Base-by-base conservation (phyloP, 306 rosid genomes). In the Vigna radiata region DNA sequence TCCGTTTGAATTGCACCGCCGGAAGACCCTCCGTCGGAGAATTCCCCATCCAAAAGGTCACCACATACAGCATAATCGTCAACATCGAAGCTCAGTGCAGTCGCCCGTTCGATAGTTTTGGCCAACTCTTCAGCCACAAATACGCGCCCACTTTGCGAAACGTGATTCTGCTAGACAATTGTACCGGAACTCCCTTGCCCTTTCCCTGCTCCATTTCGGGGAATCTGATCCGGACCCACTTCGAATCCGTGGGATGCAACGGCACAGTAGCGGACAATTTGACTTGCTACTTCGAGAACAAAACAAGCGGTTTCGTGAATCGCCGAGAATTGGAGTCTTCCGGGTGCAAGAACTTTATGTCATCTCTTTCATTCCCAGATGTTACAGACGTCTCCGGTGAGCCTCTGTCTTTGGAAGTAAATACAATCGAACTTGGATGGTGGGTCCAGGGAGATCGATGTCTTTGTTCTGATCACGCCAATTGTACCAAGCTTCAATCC, bases 61-160 rank as follows among this genome's bases (percentile, higher is more conserved):
- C n/a, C 65, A 2, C 71, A 0, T 87, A 91, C 8, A 75, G 62
- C 85, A 83, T 95, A n/a, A 83, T 65, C n/a, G 56, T 95, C 17
- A 41, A 13, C 67, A 75, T 88, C 78, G 31, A 78, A 23, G 70
- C 91, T 36, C 65, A 47, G 64, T 95, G 99, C 79, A 69, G 81
- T 54, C 99, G 97, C 7, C 36, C 87, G 0, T 37, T 90, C 4
- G 43, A 68, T 1, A 81, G 29, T 3, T 73, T 89, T 44, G 71
- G 1, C 73, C 83, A 74, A 10, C 89, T 95, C 63, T 92, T 88
- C 87, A 74, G 88, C 76, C 68, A 50, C 18, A 77, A 81, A 62
- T 85, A 83, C 88, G 94, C 99, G 0, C 97, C 99, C 16, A 92
- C 94, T 2, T 77, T 84, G 0, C 77, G 72, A 7, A 95, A 95